A percentile compares a stretch with the other conserved stretches of the same genome.
phyloP scores from a whole-genome alignment of 306 rosid genomes.

The Comarum palustre region DNA sequence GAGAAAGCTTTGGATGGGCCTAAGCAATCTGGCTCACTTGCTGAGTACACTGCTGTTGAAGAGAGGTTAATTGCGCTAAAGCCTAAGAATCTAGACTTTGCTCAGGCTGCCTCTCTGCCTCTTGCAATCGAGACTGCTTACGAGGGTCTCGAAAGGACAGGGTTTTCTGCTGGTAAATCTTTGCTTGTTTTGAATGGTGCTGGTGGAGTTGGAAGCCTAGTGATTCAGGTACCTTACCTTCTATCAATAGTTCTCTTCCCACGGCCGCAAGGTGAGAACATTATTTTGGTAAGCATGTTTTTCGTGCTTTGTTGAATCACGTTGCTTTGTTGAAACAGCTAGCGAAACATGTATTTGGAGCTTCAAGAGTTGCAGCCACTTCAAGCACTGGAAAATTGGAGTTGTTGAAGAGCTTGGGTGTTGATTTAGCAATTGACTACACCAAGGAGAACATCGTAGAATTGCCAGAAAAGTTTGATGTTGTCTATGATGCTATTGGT shows the following conservation, averaged over 20 bases:
- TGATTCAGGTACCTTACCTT: slow-evolving; percentile 66
- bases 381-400: slow-evolving; percentile 76
- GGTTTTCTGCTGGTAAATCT: slow-evolving; percentile 81
- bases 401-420: slow-evolving; percentile 76
- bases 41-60: slow-evolving; percentile 90
- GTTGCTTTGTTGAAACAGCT: slow-evolving; percentile 41
- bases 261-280: neutral
- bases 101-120: slow-evolving; percentile 79
- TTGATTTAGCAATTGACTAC: slow-evolving; percentile 86
- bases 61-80: slow-evolving; percentile 72
- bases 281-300: neutral
- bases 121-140: slow-evolving; percentile 88
- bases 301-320: neutral
- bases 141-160: slow-evolving; percentile 78
- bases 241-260: neutral
- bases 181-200: slow-evolving; percentile 86
- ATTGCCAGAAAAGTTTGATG: slow-evolving; percentile 79
- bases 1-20: slow-evolving; percentile 92
- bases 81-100: slow-evolving; percentile 74
- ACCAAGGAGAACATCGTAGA: slow-evolving; percentile 84
- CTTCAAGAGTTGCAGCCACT: slow-evolving; percentile 87
- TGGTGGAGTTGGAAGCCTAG: slow-evolving; percentile 94
- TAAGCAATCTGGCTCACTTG: slow-evolving; percentile 79
- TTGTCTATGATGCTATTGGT: slow-evolving; percentile 87
- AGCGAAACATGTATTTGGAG: slow-evolving; percentile 91